phyloP scores from a whole-genome alignment of 805 yeast species.

The Sugiyamaella smithiae region DNA sequence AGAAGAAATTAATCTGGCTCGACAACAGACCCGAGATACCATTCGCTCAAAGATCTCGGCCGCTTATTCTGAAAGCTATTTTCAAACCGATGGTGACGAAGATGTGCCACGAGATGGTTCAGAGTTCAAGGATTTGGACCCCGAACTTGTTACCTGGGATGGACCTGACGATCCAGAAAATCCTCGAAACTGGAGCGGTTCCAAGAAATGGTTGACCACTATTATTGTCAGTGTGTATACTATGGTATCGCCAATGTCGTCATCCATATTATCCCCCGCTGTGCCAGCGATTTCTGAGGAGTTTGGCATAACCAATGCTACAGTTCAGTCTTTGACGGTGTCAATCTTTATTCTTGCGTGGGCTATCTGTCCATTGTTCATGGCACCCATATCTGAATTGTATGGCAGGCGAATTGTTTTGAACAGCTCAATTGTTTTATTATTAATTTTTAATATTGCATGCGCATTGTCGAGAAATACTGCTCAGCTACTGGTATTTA shows the following conservation, averaged over 20 bases:
- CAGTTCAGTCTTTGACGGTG: conserved; percentile 52
- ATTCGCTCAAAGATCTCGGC: conserved; percentile 38
- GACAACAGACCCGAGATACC: conserved; percentile 46
- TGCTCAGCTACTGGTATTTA: conserved; percentile 53
- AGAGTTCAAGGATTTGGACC: conserved; percentile 55
- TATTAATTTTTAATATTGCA: conserved; percentile 43
- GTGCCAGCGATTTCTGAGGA: conserved; percentile 45
- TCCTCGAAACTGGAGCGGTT: conserved; percentile 60
- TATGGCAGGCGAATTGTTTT: conserved; percentile 61
- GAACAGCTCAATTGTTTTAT: conserved; percentile 48
- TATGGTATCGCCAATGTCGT: conserved; percentile 58
- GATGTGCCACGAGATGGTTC: conserved; percentile 42
- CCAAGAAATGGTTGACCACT: conserved; percentile 44
- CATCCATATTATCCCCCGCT: conserved; percentile 63
- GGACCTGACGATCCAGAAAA: conserved; percentile 56
- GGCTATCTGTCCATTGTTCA: conserved; percentile 62
- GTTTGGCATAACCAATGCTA: conserved; percentile 42
- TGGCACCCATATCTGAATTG: conserved; percentile 68
- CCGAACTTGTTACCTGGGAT: conserved; percentile 68
- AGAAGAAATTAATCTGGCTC: conserved; percentile 38
- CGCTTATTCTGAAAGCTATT: conserved; percentile 21
- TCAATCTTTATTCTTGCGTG: conserved; percentile 68
- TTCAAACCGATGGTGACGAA: conserved; percentile 27
- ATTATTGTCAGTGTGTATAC: conserved; percentile 53
- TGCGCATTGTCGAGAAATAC: conserved; percentile 59